These are phyloP conservation scores for Phycomyces blakesleeanus DNA, from an alignment of 192 early-diverging fungal genomes.

Conservation along the genomic window DNA sequence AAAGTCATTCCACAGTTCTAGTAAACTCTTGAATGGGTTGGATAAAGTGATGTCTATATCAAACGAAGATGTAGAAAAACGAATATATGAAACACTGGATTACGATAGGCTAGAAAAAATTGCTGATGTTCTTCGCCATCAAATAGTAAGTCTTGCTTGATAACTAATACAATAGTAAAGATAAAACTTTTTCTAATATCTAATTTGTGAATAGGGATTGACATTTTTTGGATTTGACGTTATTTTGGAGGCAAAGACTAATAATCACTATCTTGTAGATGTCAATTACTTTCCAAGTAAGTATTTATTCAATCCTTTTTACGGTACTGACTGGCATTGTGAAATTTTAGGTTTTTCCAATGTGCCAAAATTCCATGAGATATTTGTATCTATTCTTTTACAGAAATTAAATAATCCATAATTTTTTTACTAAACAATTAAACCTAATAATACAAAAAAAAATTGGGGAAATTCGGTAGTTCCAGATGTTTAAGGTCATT, in stretches of 20 bases:
- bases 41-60: not conserved
- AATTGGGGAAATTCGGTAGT: too few species aligned
- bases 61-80: slow-evolving; percentile 1
- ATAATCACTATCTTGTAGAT: slow-evolving; percentile 32
- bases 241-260: slow-evolving; percentile 20
- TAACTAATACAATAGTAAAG: not conserved
- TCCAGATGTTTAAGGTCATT: too few species aligned
- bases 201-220: slow-evolving; percentile 20
- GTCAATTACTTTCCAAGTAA: slow-evolving; percentile 42
- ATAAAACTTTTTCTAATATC: not conserved
- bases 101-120: slow-evolving; percentile 23
- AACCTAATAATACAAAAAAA: too few species aligned
- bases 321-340: not conserved
- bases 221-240: slow-evolving; percentile 43
- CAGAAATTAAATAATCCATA: too few species aligned
- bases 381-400: not conserved
- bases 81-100: slow-evolving; percentile 24
- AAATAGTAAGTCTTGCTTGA: slow-evolving; percentile 16
- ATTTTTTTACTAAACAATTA: too few species aligned
- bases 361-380: not conserved
- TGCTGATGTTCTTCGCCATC: slow-evolving; percentile 15
- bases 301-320: not conserved
- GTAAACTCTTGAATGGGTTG: not conserved
- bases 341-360: not conserved
- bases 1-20: slow-evolving; percentile 24